Percentiles rank a stretch among this genome's conserved stretches.
Evolutionary conservation across 2,329 filamentous ascomycete species (phyloP).

Genomic region (Trichoderma sp.): DNA sequence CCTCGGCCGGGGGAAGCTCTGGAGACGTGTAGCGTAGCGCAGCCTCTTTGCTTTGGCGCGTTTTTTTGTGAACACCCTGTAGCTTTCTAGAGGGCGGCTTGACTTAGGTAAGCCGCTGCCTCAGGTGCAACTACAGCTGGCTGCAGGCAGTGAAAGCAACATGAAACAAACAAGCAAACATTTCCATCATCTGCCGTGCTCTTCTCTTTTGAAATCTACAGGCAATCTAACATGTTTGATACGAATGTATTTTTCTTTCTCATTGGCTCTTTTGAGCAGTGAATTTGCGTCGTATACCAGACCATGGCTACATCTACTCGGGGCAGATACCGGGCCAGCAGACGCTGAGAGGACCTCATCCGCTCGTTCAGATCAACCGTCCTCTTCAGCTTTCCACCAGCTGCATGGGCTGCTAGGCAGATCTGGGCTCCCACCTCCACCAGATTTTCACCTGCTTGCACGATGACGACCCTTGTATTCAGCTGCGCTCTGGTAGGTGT

Average conservation of each 20-base stretch:
- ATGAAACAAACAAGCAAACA: background rate
- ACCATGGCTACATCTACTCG: background rate
- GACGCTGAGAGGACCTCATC: background rate
- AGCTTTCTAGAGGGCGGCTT: background rate
- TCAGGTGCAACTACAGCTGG: conserved; percentile 10
- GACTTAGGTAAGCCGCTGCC: conserved; percentile 15
- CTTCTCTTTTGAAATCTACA: too few relatives aligned
- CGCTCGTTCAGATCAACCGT: background rate
- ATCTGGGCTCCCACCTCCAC: background rate
- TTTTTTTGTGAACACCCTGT: conserved; percentile 5
- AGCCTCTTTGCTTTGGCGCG: conserved; percentile 6
- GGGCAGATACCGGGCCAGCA: background rate
- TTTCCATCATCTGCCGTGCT: background rate
- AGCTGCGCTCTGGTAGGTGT: conserved; percentile 22
- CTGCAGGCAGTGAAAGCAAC: background rate
- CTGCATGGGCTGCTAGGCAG: background rate
- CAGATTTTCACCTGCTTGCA: background rate
- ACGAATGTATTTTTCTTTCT: background rate
- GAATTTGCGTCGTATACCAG: background rate
- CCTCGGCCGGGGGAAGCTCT: background rate
- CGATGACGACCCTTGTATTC: conserved; percentile 19
- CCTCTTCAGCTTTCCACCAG: background rate
- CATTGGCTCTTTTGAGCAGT: background rate
- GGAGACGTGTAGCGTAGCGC: conserved; percentile 18
- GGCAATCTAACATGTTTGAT: too few relatives aligned